Evolutionary conservation across 306 rosid genomes (phyloP).

Genomic region (Begonia peltatifolia): DNA sequence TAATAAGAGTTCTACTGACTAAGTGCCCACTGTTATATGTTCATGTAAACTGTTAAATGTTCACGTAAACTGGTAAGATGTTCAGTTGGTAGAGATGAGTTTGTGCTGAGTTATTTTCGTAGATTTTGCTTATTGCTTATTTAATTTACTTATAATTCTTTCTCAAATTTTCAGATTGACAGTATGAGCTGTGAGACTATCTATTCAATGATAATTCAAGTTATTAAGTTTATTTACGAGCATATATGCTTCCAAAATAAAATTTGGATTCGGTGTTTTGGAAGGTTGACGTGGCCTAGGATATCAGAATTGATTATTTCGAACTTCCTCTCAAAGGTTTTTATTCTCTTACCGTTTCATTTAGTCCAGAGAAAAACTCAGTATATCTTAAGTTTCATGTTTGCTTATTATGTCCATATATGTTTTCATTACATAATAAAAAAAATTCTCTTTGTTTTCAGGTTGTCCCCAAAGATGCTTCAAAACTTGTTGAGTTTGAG

Average conservation of each 20-base stretch:
- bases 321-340: constrained; percentile 80
- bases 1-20: too few relatives aligned
- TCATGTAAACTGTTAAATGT: too few relatives aligned
- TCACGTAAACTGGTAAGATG: too few relatives aligned
- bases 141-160: constrained; percentile 2
- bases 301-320: constrained; percentile 82
- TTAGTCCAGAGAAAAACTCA: not conserved
- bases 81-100: too few relatives aligned
- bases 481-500: constrained; percentile 85
- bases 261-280: constrained; percentile 66
- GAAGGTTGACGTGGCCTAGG: constrained; percentile 86
- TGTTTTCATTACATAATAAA: too few relatives aligned
- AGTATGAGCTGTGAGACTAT: constrained; percentile 44
- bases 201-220: constrained; percentile 46
- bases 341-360: constrained; percentile 1
- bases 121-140: not conserved
- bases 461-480: constrained; percentile 94
- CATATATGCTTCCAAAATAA: constrained; percentile 50
- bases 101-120: not conserved
- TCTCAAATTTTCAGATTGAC: constrained; percentile 33
- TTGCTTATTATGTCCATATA: not conserved
- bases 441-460: constrained; percentile 17
- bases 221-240: constrained; percentile 44
- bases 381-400: not conserved
- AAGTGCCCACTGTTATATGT: too few relatives aligned